Conservation (phyloP, 768 basidiomycete genomes). For the Xerocomus brunneocitrinus region DNA sequence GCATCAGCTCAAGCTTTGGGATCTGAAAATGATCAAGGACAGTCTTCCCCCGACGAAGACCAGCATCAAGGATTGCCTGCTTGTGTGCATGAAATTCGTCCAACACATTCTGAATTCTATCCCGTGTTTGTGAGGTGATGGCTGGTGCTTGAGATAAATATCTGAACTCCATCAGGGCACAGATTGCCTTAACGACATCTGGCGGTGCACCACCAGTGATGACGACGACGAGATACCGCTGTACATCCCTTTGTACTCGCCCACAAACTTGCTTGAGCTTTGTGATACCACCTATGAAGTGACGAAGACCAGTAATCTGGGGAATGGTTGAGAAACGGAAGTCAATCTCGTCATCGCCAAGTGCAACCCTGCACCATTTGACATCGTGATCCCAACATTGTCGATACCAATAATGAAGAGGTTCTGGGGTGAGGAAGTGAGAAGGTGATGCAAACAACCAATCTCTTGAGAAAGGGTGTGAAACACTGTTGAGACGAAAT, state of each 20-base stretch:
- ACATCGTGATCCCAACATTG: not conserved
- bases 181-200: not conserved
- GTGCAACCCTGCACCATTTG: not conserved
- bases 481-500: not conserved
- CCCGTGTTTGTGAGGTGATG: not conserved
- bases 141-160: not conserved
- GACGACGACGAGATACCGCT: not conserved
- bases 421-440: not conserved
- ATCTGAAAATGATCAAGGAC: not conserved
- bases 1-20: not conserved
- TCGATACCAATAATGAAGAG: not conserved
- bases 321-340: not conserved
- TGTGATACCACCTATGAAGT: not conserved
- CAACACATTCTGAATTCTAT: not conserved
- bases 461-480: not conserved
- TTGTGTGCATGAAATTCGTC: not conserved
- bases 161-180: not conserved
- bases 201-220: not conserved
- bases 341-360: not conserved
- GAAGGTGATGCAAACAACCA: not conserved
- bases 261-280: not conserved
- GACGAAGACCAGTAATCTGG: not conserved
- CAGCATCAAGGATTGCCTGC: not conserved
- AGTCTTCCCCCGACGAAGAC: not conserved
- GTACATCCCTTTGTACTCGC: not conserved